Evolutionary conservation across 345 rosid genomes (phyloP).

Genomic region (Moricandia arvensis): DNA sequence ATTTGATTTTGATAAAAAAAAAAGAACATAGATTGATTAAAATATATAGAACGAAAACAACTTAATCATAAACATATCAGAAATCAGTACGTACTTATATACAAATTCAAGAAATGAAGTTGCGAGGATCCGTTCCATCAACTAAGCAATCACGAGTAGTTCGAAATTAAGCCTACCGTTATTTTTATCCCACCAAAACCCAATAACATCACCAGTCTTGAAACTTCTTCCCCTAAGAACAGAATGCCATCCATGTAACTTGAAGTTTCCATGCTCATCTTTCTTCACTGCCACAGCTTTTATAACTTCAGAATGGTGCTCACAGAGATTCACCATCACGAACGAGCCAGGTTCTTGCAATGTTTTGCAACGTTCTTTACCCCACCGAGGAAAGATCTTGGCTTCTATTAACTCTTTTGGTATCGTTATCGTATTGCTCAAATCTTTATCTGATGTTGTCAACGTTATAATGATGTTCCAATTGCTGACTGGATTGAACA

Average conservation of each 20-base stretch:
- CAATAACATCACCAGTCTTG: background rate
- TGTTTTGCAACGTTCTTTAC: background rate
- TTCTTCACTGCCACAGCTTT: background rate
- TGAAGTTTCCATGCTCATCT: background rate
- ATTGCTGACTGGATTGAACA: background rate
- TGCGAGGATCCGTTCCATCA: background rate
- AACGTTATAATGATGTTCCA: slow-evolving; percentile 3
- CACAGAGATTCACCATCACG: background rate
- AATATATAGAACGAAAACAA: background rate
- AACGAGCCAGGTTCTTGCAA: background rate
- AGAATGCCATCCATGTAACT: background rate
- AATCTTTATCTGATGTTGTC: background rate
- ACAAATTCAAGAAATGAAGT: background rate
- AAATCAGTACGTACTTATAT: background rate
- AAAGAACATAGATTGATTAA: background rate
- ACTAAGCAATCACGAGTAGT: background rate
- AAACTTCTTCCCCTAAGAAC: background rate
- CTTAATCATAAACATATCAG: background rate
- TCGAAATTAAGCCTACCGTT: background rate
- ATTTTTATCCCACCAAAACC: background rate
- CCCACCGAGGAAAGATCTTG: background rate
- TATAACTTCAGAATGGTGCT: background rate
- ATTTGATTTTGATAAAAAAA: too few relatives aligned
- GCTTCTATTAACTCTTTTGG: background rate
- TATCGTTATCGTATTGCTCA: background rate